Percentiles rank a stretch among this genome's conserved stretches.
Conservation (phyloP, 2,329 filamentous ascomycete genomes). For the Colletotrichum musicola region DNA sequence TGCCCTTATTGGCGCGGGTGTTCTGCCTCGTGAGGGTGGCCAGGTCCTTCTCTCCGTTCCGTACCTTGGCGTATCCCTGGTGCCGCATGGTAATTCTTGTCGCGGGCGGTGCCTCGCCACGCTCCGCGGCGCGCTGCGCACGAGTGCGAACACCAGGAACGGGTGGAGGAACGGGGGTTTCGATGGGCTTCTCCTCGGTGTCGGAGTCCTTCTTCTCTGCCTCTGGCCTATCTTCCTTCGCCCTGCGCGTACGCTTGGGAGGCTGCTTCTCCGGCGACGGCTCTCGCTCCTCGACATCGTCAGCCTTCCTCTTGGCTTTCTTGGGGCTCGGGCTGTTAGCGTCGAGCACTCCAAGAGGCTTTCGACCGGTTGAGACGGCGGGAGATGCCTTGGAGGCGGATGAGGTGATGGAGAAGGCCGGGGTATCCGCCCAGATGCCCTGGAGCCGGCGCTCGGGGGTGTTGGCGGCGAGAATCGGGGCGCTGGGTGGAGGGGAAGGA, state of each 20-base stretch:
- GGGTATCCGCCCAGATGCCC: slow-evolving; percentile 16
- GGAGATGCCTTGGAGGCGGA: slow-evolving; percentile 8
- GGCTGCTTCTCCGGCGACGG: slow-evolving; percentile 32
- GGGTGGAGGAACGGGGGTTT: neutral
- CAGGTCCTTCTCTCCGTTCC: slow-evolving; percentile 56
- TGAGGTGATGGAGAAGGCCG: slow-evolving; percentile 15
- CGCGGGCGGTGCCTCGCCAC: slow-evolving; percentile 19
- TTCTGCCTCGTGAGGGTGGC: slow-evolving; percentile 57
- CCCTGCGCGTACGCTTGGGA: slow-evolving; percentile 41
- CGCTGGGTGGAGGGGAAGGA: neutral
- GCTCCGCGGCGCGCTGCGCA: slow-evolving; percentile 34
- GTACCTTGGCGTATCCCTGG: slow-evolving; percentile 21
- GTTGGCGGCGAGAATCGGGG: slow-evolving; percentile 14
- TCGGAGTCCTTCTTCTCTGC: slow-evolving; percentile 1
- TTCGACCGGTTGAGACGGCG: slow-evolving; percentile 10
- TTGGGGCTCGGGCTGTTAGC: slow-evolving; percentile 53
- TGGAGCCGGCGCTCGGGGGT: slow-evolving; percentile 28
- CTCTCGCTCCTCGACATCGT: slow-evolving; percentile 39
- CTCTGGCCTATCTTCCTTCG: slow-evolving; percentile 39
- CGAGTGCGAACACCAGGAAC: slow-evolving; percentile 27
- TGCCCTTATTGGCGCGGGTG: slow-evolving; percentile 59
- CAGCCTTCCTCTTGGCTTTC: slow-evolving; percentile 53
- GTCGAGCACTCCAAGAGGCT: slow-evolving; percentile 51
- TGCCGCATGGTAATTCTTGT: slow-evolving; percentile 31
- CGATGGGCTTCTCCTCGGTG: neutral